Evolutionary conservation across 2,329 filamentous ascomycete species (phyloP), one percentile per base, ranked within the genome.

Genomic region (Epichloe amarillans): DNA sequence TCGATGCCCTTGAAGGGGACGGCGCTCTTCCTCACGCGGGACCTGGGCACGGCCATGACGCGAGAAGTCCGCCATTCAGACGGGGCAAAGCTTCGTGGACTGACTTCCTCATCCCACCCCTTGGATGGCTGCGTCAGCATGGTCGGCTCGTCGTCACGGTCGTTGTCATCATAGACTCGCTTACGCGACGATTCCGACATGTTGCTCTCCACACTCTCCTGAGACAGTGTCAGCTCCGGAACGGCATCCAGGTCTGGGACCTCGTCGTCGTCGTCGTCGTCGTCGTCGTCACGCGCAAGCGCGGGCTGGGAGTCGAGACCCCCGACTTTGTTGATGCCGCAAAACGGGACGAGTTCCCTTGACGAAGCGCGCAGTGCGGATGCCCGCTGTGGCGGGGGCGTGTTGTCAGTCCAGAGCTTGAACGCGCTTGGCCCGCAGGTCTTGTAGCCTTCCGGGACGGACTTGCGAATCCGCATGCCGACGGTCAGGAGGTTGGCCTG

Each of bases 401-500:
- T 59, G 52, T 58, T 62, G 52, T 69, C 67, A 14, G 66, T 68
- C 67, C 76, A 80, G 21, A 81, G 67, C 45, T 73, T 69, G 61
- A 79, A 80, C 46, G 62, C 66, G 57, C 69, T 71, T 54, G 73
- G 69, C 49, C 63, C 60, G 55, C 64, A 66, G 2, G 87, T 95
- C 72, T 95, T 94, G 76, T 96, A 96, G 53, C 91, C 91, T 64
- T 96, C 90, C 0, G 88, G 85, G 7, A 97, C 86, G 11, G 86
- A 86, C 71, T 97, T 97, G 63, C 91, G 85, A 47, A 97, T 78
- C 23, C 91, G 84, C 89, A 96, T 96, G 60, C 91, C 91, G 56
- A 97, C 91, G 60, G 78, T 87, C 41, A 96, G 74, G n/a, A 97
- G 82, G 55, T 86, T 86, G 37, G 89, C 77, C 67, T 95, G 88